These are phyloP conservation scores for Luvunga scandens DNA, from an alignment of 345 rosid genomes.

Conservation along the genomic window DNA sequence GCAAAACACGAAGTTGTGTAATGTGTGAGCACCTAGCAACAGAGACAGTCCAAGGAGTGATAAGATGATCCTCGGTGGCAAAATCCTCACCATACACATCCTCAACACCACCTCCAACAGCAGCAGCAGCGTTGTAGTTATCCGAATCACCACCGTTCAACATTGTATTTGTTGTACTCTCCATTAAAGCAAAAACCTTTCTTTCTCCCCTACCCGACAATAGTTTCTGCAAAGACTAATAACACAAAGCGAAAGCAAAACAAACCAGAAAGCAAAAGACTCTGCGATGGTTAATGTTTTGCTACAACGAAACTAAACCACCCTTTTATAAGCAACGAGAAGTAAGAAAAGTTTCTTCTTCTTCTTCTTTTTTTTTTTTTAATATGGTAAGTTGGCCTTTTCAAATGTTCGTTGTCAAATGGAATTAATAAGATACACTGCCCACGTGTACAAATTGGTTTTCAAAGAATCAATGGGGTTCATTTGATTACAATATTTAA, in stretches of 20 bases:
- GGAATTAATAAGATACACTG: constrained; percentile 6
- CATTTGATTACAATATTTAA: background rate
- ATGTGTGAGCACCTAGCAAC: constrained; percentile 65
- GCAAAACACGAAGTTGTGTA: background rate
- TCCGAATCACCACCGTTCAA: constrained; percentile 38
- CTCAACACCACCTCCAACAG: constrained; percentile 53
- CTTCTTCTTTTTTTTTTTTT: too few relatives aligned
- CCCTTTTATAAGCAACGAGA: constrained; percentile 21
- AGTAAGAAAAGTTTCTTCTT: background rate
- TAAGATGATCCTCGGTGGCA: constrained; percentile 82
- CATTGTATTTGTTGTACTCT: constrained; percentile 29
- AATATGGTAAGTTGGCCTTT: constrained; percentile 13
- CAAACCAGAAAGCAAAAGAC: constrained; percentile 3
- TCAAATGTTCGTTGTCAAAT: constrained; percentile 16
- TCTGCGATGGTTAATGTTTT: background rate
- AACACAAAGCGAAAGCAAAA: background rate
- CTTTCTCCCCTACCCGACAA: constrained; percentile 26
- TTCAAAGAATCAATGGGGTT: background rate
- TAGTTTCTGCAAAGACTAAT: constrained; percentile 22
- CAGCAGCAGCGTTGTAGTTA: constrained; percentile 23
- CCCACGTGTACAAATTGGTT: constrained; percentile 24
- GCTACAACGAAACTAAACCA: background rate
- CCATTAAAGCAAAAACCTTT: constrained; percentile 27
- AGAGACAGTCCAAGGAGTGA: constrained; percentile 89
- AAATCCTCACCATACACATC: constrained; percentile 77